Evolutionary conservation across 2,329 filamentous ascomycete species (phyloP).

Genomic region (Polychaeton citri): DNA sequence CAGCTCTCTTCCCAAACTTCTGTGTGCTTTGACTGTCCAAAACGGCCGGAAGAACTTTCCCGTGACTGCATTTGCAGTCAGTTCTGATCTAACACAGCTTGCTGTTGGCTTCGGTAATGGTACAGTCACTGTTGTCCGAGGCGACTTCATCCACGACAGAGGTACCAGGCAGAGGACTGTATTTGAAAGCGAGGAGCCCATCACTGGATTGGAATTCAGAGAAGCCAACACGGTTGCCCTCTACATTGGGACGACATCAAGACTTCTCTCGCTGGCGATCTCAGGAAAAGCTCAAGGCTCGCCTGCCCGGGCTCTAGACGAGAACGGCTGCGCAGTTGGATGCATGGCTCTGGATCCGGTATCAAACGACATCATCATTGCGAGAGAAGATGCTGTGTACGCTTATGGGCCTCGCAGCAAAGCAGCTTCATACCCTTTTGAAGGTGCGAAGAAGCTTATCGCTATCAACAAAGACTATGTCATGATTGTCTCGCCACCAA

Average conservation of each 20-base stretch:
- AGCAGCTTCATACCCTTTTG: slow-evolving; percentile 79
- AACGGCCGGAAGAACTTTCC: slow-evolving; percentile 90
- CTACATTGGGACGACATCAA: slow-evolving; percentile 81
- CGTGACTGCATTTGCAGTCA: slow-evolving; percentile 79
- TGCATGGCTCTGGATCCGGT: slow-evolving; percentile 82
- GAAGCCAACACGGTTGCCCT: slow-evolving; percentile 56
- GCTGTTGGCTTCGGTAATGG: slow-evolving; percentile 95
- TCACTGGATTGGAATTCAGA: slow-evolving; percentile 77
- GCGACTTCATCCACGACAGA: slow-evolving; percentile 88
- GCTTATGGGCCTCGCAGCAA: slow-evolving; percentile 78
- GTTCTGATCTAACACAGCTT: slow-evolving; percentile 81
- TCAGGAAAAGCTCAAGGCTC: slow-evolving; percentile 82
- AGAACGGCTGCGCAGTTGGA: slow-evolving; percentile 78
- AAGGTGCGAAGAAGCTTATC: slow-evolving; percentile 75
- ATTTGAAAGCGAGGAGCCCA: slow-evolving; percentile 90
- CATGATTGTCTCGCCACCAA: slow-evolving; percentile 69
- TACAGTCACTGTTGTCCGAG: slow-evolving; percentile 80
- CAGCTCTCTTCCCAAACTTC: slow-evolving; percentile 62
- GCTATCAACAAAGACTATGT: slow-evolving; percentile 74
- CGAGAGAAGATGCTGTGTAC: slow-evolving; percentile 87
- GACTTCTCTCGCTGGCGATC: slow-evolving; percentile 75
- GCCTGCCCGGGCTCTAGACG: slow-evolving; percentile 76
- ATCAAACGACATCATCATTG: slow-evolving; percentile 79
- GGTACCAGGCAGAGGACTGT: slow-evolving; percentile 89
- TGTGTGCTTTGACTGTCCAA: slow-evolving; percentile 73